Conservation (phyloP, 805 yeast species). For the Hyphopichia homilentoma region DNA sequence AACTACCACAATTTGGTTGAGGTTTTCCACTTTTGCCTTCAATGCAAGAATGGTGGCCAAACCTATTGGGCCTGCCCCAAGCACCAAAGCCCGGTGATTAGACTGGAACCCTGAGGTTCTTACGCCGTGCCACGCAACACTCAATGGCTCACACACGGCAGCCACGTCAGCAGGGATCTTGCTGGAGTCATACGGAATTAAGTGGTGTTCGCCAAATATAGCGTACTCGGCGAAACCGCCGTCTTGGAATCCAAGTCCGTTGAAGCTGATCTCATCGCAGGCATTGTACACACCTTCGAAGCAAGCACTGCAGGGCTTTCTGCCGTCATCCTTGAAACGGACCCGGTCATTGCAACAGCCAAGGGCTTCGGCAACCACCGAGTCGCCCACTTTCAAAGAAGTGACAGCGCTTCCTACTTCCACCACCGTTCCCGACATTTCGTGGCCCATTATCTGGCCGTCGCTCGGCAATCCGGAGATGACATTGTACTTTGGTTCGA, state of each 20-base stretch:
- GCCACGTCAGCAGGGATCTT: conserved; percentile 41
- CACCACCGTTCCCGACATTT: conserved; percentile 58
- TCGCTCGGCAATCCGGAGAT: conserved; percentile 41
- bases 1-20: conserved; percentile 45
- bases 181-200: conserved; percentile 37
- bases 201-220: conserved; percentile 39
- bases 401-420: conserved; percentile 55
- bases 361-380: conserved; percentile 61
- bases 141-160: conserved; percentile 55
- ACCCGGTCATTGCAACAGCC: conserved; percentile 51
- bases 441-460: conserved; percentile 56
- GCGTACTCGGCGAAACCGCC: conserved; percentile 55
- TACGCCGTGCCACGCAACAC: conserved; percentile 61
- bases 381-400: conserved; percentile 58
- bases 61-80: conserved; percentile 66
- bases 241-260: conserved; percentile 53
- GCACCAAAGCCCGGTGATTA: conserved; percentile 48
- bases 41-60: conserved; percentile 52
- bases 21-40: conserved; percentile 31
- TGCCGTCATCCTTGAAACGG: conserved; percentile 33
- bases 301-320: conserved; percentile 45
- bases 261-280: conserved; percentile 45
- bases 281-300: conserved; percentile 47
- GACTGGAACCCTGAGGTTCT: conserved; percentile 35
- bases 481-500: conserved; percentile 41